Base-by-base conservation (phyloP, 2,329 filamentous ascomycete genomes). In the Pseudogymnoascus sp. region DNA sequence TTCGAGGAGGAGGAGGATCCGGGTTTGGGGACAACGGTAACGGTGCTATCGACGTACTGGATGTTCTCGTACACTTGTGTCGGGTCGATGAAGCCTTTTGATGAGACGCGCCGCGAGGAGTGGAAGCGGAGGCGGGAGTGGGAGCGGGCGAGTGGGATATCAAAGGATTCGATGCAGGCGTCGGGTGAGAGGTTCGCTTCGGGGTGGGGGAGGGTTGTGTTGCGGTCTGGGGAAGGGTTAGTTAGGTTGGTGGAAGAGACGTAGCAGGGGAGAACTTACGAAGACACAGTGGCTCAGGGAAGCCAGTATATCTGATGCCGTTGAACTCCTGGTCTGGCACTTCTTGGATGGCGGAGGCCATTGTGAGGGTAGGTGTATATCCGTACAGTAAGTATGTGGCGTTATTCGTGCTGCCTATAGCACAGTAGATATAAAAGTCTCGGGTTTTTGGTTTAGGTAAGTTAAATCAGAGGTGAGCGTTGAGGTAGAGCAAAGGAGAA, bases 131-230 rank as follows among this genome's bases (percentile, higher is more conserved):
- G 61, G 0, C 66, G 65, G 3, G 65, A 67, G 35, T 65, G 64
- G 14, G 65, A 66, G 38, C 65, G 65, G 5, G 74, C 72, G 1
- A 79, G 73, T 61, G 79, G 76, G 49, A 84, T 73, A 65, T 86
- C 83, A 61, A 81, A 79, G 61, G 81, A 78, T 40, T 79, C 79
- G 63, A 88, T 83, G 68, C 76, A 80, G 49, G 84, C 85, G 65
- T 83, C 78, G 59, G 80, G 79, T 12, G 79, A 81, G 5, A 83
- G 77, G 67, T 86, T 79, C 63, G 85, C 85, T 16, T 86, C 83
- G 21, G 85, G 85, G 64, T 88, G 84, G 18, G 82, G 83, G 14
- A 84, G 76, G 2, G 84, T 85, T 12, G 85, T 88, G 68, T 86
- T 88, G 65, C 80, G 77, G 52, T 77, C 76, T 69, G 68, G 72